Evolutionary conservation across 2,329 filamentous ascomycete species (phyloP).

Genomic region (Fusarium veterinarium): DNA sequence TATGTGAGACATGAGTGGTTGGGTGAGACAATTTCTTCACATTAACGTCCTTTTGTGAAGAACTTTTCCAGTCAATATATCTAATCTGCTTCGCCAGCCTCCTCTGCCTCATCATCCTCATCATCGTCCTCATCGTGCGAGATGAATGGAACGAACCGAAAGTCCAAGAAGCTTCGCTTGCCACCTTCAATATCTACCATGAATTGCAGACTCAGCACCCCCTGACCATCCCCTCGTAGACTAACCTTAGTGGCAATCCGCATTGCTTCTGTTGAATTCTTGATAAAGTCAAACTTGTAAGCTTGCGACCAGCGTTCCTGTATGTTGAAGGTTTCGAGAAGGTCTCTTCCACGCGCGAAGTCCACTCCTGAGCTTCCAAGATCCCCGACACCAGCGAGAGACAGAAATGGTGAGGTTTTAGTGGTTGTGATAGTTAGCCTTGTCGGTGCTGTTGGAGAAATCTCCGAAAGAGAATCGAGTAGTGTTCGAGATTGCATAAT

Average conservation of each 20-base stretch:
- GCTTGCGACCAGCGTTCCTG: conserved; percentile 70
- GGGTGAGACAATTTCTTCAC: neutral
- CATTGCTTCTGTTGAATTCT: conserved; percentile 92
- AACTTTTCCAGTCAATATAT: conserved; percentile 1
- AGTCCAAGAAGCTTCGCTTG: conserved; percentile 80
- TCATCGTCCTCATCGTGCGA: conserved; percentile 65
- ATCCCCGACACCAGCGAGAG: conserved; percentile 72
- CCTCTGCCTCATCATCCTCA: conserved; percentile 45
- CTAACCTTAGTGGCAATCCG: conserved; percentile 91
- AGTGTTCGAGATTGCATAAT: conserved; percentile 87
- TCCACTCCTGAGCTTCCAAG: conserved; percentile 73
- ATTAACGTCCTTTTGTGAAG: conserved; percentile 1
- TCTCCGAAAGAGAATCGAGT: conserved; percentile 77
- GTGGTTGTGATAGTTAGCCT: conserved; percentile 76
- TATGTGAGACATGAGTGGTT: conserved; percentile 4
- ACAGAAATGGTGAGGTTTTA: conserved; percentile 75
- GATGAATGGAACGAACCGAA: conserved; percentile 80
- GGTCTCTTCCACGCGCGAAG: conserved; percentile 71
- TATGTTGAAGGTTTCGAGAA: conserved; percentile 82
- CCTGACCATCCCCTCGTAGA: conserved; percentile 86
- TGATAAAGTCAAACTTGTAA: conserved; percentile 90
- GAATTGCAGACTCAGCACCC: conserved; percentile 93
- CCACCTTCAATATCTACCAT: conserved; percentile 88
- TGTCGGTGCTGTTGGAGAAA: conserved; percentile 76
- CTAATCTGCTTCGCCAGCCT: conserved; percentile 17